Conservation (phyloP, 495 filamentous ascomycete genomes). For the Trichoderma parareesei region DNA sequence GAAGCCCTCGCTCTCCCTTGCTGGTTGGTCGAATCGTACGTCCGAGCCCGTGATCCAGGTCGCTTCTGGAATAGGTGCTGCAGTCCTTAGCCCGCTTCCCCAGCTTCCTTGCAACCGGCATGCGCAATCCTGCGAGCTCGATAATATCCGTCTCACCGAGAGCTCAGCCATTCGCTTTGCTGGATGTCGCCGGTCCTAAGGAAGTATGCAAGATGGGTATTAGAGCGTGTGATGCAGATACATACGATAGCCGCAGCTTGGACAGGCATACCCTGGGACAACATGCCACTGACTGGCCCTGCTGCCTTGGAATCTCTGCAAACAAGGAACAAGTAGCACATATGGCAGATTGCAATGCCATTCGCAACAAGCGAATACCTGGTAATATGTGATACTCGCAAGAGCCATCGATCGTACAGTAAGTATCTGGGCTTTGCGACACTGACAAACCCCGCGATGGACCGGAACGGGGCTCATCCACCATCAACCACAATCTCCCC, state of each 20-base stretch:
- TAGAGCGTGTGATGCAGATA: background rate
- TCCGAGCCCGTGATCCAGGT: background rate
- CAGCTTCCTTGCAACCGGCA: constrained; percentile 7
- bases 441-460: too few species aligned
- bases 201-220: background rate
- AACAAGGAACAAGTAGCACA: too few species aligned
- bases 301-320: too few species aligned
- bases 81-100: background rate
- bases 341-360: too few species aligned
- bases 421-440: background rate
- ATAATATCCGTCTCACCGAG: constrained; percentile 7
- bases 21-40: background rate
- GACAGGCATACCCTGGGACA: background rate
- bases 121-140: background rate
- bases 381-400: too few species aligned
- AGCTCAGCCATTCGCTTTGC: background rate
- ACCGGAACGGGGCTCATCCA: too few species aligned
- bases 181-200: background rate
- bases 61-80: background rate
- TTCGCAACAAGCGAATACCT: too few species aligned
- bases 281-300: background rate
- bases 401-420: background rate
- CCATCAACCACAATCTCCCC: too few species aligned
- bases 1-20: too few species aligned
- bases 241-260: background rate